Base-by-base conservation (phyloP, 2,329 filamentous ascomycete genomes). In the Ilyonectria mors-panacis region DNA sequence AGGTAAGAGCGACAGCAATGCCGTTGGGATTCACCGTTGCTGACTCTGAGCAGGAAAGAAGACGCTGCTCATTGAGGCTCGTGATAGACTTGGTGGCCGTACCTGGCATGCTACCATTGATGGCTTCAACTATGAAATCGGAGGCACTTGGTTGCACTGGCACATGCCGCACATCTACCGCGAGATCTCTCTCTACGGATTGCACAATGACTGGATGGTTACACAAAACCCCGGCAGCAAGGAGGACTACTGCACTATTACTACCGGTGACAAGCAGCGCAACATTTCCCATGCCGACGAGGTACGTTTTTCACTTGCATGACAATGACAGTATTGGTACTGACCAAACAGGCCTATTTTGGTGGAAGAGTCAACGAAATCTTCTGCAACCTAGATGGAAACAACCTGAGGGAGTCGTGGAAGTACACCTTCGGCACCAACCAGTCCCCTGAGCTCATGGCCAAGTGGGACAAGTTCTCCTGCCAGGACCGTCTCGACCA, bases 71-170 rank as follows among this genome's bases (percentile, higher is more conserved):
- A 35, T 84, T 3, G 83, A 84, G 68, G 81, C 77, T 1, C 76
- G 83, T 26, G 82, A 85, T 62, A 73, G 82, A 1, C 78, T 84
- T 48, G 82, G 82, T 13, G 82, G 83, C 2, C 77, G 83, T 1
- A 81, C 80, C 1, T 84, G 80, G 79, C 78, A 76, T 3, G 73
- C 79, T 7, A 77, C 78, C 21, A 78, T 80, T 15, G 73, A 76
- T 8, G 81, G 78, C 0, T 78, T 79, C 28, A 71, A 75, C 1
- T 83, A 78, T 58, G 82, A 84, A 53, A 81, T 84, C 79, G 82
- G 83, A 1, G 82, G 83, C 0, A 83, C 82, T 1, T 85, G 81
- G 81, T 73, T 84, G 3, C 79, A 80, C 30, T 81, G 80, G 79
- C 69, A 71, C 48, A 78, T 80, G 71, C 74, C 81, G 7, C 79